A percentile compares a stretch with the other conserved stretches of the same genome.
Evolutionary conservation across 148 eudicot species (phyloP).

Genomic region (Rhododendron mucronatum): DNA sequence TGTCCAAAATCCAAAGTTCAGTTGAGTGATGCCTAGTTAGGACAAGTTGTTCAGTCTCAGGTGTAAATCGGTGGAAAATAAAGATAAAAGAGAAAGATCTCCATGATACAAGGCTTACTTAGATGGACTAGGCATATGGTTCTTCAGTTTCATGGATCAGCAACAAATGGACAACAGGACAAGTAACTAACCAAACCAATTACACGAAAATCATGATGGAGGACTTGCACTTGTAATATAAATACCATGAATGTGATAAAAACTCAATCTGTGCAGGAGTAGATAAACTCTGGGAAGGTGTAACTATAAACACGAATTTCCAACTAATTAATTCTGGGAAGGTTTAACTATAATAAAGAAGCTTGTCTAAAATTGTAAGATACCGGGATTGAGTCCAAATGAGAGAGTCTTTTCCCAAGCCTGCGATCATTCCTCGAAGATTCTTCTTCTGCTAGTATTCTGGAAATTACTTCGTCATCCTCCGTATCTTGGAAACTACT

Average conservation of each 20-base stretch:
- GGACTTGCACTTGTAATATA: not conserved
- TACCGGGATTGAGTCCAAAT: conserved; percentile 77
- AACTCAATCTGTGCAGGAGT: not conserved
- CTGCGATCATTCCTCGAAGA: conserved; percentile 21
- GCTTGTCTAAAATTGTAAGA: not conserved
- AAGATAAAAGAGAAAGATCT: not conserved
- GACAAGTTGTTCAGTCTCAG: not conserved
- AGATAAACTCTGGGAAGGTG: not conserved
- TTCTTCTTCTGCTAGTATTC: conserved; percentile 50
- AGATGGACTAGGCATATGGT: not conserved
- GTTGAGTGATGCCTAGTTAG: not conserved
- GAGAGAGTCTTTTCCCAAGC: conserved; percentile 65
- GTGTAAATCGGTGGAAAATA: not conserved
- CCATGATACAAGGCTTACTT: not conserved
- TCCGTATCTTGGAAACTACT: conserved; percentile 55
- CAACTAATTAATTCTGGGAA: not conserved
- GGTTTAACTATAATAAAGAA: not conserved
- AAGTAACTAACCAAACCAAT: not conserved
- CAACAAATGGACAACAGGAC: not conserved
- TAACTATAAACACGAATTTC: not conserved
- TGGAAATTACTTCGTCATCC: conserved; percentile 65
- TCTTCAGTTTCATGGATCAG: not conserved
- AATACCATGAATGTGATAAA: not conserved
- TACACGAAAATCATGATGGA: not conserved
- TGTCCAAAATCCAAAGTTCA: not conserved